A percentile compares a stretch with the other conserved stretches of the same genome.
Conservation (phyloP, 805 yeast genomes). For the Yarrowia divulgata region DNA sequence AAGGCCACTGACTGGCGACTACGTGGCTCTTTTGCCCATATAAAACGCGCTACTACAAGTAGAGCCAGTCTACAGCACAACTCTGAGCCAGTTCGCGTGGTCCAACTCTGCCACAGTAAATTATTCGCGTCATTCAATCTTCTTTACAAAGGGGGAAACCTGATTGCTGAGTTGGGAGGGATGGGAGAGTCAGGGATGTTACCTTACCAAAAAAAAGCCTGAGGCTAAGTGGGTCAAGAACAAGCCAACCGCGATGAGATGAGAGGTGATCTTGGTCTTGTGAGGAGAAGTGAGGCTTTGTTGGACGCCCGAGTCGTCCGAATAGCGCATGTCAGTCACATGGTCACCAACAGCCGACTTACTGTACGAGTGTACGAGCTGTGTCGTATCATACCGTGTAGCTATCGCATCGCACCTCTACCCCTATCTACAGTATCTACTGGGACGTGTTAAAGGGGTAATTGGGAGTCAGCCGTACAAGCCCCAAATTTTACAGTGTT, state of each 20-base stretch:
- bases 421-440: not conserved
- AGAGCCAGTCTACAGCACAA: not conserved
- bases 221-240: not conserved
- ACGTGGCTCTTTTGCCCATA: no score
- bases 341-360: no score
- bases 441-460: conserved; percentile 18
- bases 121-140: not conserved
- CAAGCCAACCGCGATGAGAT: not conserved
- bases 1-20: no score
- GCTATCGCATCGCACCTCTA: no score
- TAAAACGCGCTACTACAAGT: no score
- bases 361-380: not conserved
- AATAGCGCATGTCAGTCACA: no score
- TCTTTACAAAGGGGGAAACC: not conserved
- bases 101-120: not conserved
- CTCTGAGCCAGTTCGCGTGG: conserved; percentile 16
- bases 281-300: not conserved
- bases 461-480: conserved; percentile 16
- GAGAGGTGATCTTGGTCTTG: not conserved
- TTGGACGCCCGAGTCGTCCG: no score
- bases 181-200: no score
- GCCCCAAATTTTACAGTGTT: no score
- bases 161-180: conserved; percentile 11
- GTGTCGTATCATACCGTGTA: no score
- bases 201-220: not conserved